These are phyloP conservation scores for Coffea canephora DNA, from an alignment of 257 asterid genomes.

Conservation along the genomic window DNA sequence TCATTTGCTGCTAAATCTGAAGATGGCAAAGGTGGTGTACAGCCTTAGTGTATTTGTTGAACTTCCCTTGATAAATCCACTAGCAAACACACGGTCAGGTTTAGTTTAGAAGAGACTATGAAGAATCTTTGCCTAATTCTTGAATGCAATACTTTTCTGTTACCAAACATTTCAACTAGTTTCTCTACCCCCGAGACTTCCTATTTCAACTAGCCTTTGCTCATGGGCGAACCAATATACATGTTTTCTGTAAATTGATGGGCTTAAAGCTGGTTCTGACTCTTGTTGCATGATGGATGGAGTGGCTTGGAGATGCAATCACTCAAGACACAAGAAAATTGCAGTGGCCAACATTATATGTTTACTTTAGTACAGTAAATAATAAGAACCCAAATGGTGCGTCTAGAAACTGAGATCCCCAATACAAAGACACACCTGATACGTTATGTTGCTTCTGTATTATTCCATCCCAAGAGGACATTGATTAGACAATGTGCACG, in stretches of 20 bases:
- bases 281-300: not conserved
- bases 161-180: not conserved
- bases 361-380: no score
- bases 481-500: constrained; percentile 14
- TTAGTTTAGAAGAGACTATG: not conserved
- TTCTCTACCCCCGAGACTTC: not conserved
- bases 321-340: no score
- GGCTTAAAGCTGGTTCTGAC: no score
- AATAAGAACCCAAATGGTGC: no score
- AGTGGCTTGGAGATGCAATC: no score
- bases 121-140: not conserved
- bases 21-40: not conserved
- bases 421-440: not conserved
- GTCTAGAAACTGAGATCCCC: not conserved
- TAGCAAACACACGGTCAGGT: not conserved
- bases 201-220: not conserved
- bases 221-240: no score
- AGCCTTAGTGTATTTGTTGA: not conserved
- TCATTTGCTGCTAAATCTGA: not conserved
- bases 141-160: not conserved
- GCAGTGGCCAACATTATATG: not conserved
- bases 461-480: constrained; percentile 23
- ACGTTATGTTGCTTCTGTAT: constrained; percentile 21
- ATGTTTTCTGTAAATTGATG: no score
- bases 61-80: not conserved